Base-by-base conservation (phyloP, 1,284 basidiomycete genomes). In the Marasmius sp. region DNA sequence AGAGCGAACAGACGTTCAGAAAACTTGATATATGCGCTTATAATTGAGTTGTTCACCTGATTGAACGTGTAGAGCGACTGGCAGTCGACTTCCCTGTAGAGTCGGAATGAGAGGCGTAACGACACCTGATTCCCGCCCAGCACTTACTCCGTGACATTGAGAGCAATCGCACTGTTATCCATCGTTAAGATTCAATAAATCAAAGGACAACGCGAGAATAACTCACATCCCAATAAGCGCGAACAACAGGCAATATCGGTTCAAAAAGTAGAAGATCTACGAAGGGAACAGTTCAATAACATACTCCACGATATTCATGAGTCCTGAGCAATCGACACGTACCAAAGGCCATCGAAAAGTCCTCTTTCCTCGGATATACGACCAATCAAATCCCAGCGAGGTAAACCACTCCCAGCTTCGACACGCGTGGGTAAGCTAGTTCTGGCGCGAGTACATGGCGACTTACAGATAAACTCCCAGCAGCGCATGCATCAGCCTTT, bases 11-110 rank as follows among this genome's bases (percentile, higher is more conserved):
- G 41, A 33, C 33, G 11, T 36, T n/a, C 16, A n/a, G 9, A 34
- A 10, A 16, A 65, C 39, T 53, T 11, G 34, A 33, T 18, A 56
- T 27, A 47, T 47, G 12, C 38, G 14, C 16, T 59, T 47, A 10
- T 64, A 62, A 53, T 16, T 16, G 59, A 55, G 60, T 61, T 16
- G 61, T 70, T 72, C 61, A 88, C 79, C 76, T 87, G 84, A 66
- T 89, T 90, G 72, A 89, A 91, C 0, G 88, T 91, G 72, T 91
- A 92, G 27, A 92, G 72, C 2, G 79, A 79, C 74, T 89, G 87
- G 66, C 88, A 90, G 68, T 88, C 77, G 37, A 90, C 76, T 65
- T 82, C 77, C 10, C 87, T 89, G 50, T 27, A 33, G 34, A 49
- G n/a, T 16, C 16, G 66, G 12, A 37, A 27, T 14, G 53, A 33